phyloP scores from a whole-genome alignment of 169 alveolate species.

The Plasmodium gaboni region DNA sequence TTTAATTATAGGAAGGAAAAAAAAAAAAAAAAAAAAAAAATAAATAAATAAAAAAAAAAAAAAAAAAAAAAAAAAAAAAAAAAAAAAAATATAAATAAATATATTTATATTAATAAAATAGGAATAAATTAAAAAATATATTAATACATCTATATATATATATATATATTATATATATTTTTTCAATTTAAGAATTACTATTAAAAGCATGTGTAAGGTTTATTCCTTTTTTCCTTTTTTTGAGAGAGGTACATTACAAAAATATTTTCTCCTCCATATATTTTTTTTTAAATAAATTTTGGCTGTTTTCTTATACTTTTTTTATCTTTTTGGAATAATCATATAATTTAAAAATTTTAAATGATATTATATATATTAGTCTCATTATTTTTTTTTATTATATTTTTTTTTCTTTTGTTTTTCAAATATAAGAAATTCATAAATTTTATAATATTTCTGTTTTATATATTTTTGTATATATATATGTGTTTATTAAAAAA shows the following conservation, averaged over 20 bases:
- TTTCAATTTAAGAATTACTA: too few species aligned
- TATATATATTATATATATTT: too few species aligned
- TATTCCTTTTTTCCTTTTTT: background rate
- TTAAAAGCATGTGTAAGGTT: background rate
- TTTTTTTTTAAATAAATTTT: background rate
- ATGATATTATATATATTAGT: background rate
- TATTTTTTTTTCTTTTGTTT: too few species aligned
- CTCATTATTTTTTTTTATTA: background rate
- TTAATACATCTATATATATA: too few species aligned
- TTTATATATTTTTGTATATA: slow-evolving; percentile 11
- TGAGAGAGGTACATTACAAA: background rate
- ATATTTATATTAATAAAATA: too few species aligned
- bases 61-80: too few species aligned
- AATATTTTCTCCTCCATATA: background rate
- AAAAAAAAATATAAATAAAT: too few species aligned
- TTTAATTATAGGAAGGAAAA: too few species aligned
- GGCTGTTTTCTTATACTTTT: background rate
- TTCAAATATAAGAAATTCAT: background rate
- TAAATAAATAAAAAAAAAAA: too few species aligned
- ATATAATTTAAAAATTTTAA: slow-evolving; percentile 10
- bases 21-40: too few species aligned
- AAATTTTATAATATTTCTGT: slow-evolving; percentile 11
- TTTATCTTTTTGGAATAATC: slow-evolving; percentile 7
- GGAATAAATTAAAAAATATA: too few species aligned
- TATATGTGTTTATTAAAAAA: slow-evolving; percentile 16